phyloP scores from a whole-genome alignment of 306 rosid species.

The Erythrophleum fordii region DNA sequence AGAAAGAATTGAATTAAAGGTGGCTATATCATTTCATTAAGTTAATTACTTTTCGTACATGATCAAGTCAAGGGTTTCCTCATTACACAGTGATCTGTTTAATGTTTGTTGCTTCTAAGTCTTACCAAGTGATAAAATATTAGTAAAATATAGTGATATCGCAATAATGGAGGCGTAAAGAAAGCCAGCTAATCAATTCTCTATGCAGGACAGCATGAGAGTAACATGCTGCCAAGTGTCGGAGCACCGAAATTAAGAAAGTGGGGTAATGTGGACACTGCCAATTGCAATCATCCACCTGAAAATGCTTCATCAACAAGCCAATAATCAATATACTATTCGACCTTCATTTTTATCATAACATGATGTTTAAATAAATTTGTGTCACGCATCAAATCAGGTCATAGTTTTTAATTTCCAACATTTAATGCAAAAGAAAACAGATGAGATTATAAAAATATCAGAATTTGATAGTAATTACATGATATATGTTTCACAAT shows the following conservation, averaged over 20 bases:
- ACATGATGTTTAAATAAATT: too few species aligned
- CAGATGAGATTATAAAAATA: too few species aligned
- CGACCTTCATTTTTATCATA: neutral
- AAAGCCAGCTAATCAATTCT: neutral
- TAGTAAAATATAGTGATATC: neutral
- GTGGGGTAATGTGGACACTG: neutral
- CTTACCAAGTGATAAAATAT: neutral
- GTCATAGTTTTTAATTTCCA: neutral
- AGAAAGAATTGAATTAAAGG: too few species aligned
- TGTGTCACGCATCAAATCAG: neutral
- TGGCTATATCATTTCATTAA: neutral
- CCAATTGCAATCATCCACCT: too few species aligned
- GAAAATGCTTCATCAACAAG: too few species aligned
- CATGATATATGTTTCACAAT: too few species aligned
- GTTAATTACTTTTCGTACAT: neutral
- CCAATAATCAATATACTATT: neutral
- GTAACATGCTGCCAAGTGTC: constrained; percentile 12
- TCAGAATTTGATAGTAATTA: too few species aligned
- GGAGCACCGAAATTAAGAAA: constrained; percentile 4
- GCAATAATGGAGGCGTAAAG: constrained; percentile 25
- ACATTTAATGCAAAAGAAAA: neutral
- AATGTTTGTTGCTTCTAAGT: constrained; percentile 15
- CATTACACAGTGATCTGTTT: neutral
- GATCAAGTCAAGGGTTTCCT: constrained; percentile 1
- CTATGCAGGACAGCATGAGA: neutral